Base-by-base conservation (phyloP, 2,329 filamentous ascomycete species). In the Colletotrichum lupini region DNA sequence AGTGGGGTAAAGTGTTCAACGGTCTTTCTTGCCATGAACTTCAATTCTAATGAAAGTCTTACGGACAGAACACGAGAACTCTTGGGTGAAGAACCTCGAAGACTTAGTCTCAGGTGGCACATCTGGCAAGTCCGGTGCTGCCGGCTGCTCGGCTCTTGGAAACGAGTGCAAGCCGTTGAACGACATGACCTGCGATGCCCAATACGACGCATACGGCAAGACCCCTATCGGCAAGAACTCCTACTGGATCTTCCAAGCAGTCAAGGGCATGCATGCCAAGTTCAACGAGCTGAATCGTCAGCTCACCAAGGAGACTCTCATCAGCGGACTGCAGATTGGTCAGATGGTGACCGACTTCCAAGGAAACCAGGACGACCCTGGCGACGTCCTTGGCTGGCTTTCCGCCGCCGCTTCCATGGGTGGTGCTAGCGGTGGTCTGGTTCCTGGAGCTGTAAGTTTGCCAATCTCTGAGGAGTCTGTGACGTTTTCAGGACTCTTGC, bases 241-340 rank as follows among this genome's bases (percentile, higher is more conserved):
- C 22, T 72, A 72, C 64, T 72, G 69, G 69, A 62, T 53, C 52
- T 72, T 72, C 59, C 69, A 72, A 35, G 57, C 69, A n/a, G 69
- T 72, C 7, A 67, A 62, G 49, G 69, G 69, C 64, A 68, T 72
- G 69, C 69, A 72, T 32, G 57, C 46, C 28, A 72, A 72, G 42
- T 72, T 72, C 53, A 37, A 26, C 22, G 69, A 72, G 64, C 35
- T 72, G 42, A 72, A 56, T 30, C 58, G 69, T 3, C 64, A 57
- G 53, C 64, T 72, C 30, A 72, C 64, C 0, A 42, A 24, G 57
- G 52, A 61, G 42, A 68, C 69, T 30, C 64, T 72, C 58, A 67
- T 72, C 58, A 68, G 28, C 30, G 69, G 64, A 7, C 32, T 72
- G 46, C 37, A 35, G 14, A 72, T 72, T 11, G 30, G 42, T 6